These are phyloP conservation scores for Seminavis robusta DNA, from an alignment of 108 stramenopile genomes.

Conservation along the genomic window DNA sequence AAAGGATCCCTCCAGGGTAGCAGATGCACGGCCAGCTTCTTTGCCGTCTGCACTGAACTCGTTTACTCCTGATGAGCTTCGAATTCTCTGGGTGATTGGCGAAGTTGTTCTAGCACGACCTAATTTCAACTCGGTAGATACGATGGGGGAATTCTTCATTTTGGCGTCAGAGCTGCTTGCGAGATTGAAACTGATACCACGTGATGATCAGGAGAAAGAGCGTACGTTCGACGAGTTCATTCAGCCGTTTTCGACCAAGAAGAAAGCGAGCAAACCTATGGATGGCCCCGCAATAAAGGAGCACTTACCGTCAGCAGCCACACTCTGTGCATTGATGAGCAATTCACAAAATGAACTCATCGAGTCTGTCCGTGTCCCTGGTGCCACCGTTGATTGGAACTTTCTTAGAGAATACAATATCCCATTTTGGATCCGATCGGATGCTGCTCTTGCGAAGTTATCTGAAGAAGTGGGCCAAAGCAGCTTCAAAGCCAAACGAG, in stretches of 20 bases:
- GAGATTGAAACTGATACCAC: not conserved
- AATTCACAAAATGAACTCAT: slow-evolving; percentile 56
- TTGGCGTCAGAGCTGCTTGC: not conserved
- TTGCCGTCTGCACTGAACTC: not conserved
- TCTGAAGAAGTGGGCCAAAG: slow-evolving; percentile 83
- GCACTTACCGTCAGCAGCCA: slow-evolving; percentile 59
- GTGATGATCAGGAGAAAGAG: slow-evolving; percentile 5
- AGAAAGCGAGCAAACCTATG: not conserved
- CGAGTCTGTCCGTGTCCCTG: slow-evolving; percentile 35
- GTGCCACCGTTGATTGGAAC: slow-evolving; percentile 67
- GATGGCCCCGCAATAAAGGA: slow-evolving; percentile 3
- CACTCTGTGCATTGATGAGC: slow-evolving; percentile 67
- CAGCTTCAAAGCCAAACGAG: slow-evolving; percentile 58
- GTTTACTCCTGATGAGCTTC: slow-evolving; percentile 49
- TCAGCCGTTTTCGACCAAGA: slow-evolving; percentile 19
- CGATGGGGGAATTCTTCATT: slow-evolving; percentile 38
- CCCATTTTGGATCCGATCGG: slow-evolving; percentile 85
- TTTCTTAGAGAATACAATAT: slow-evolving; percentile 49
- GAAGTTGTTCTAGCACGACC: slow-evolving; percentile 48
- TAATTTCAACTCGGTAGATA: slow-evolving; percentile 53
- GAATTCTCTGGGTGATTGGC: slow-evolving; percentile 58
- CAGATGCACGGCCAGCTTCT: slow-evolving; percentile 15
- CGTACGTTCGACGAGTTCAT: slow-evolving; percentile 7
- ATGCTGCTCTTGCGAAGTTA: slow-evolving; percentile 42
- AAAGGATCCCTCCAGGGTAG: not conserved